Base-by-base conservation (phyloP, 192 early-diverging fungal genomes). In the Dissophora ornata region DNA sequence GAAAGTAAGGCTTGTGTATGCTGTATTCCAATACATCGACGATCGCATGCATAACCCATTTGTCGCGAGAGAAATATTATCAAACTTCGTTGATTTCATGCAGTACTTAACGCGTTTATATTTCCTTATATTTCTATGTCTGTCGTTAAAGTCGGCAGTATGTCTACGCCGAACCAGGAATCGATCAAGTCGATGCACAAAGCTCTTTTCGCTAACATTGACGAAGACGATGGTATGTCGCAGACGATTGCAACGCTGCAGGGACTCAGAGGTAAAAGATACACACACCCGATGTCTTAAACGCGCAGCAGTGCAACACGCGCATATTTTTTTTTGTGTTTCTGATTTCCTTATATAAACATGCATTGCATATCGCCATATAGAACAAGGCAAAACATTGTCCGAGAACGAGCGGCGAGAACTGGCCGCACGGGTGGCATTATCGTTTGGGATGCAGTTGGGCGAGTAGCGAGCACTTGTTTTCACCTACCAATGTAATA, bases 341-440 rank as follows among this genome's bases (percentile, higher is more conserved):
- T 60, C 0, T 33, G n/a, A 10, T n/a, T n/a, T n/a, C n/a, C n/a
- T n/a, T n/a, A n/a, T n/a, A n/a, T n/a, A n/a, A n/a, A n/a, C n/a
- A n/a, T n/a, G n/a, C n/a, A n/a, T n/a, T n/a, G n/a, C n/a, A n/a
- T n/a, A n/a, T n/a, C n/a, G n/a, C n/a, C n/a, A n/a, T 47, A 32
- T 64, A 87, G 87, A 86, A 55, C 68, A 81, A 65, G 81, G 83
- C n/a, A 79, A 82, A 42, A 50, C 49, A 28, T 61, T 88, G 54
- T 62, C 82, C n/a, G 87, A 88, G 57, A 68, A 70, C n/a, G 87
- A 88, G 26, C 57, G 87, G 29, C 74, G 85, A 11, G 79, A 81
- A 49, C 56, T 88, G 25, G 87, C 87, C 4, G 87, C 87, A 16
- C 45, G 77, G 36, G 87, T 88, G 6, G 87, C 87, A 10, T 64